Percentiles rank a stretch among this genome's conserved stretches.
These are phyloP conservation scores for Thraustochytrium aureum DNA, from an alignment of 352 stramenopile species.

Conservation along the genomic window DNA sequence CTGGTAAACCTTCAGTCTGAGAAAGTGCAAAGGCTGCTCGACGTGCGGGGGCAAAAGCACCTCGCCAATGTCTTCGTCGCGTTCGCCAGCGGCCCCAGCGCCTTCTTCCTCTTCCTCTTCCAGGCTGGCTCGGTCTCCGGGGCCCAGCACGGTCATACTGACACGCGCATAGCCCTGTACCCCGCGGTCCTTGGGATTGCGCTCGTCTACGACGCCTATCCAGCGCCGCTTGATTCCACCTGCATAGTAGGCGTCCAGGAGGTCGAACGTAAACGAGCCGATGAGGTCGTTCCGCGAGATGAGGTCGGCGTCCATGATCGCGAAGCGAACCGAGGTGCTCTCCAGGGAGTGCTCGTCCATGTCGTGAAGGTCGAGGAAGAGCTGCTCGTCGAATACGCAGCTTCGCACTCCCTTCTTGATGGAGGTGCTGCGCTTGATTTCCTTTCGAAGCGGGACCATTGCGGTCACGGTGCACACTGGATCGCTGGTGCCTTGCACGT, in stretches of 20 bases:
- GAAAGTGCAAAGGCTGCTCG: slow-evolving; percentile 71
- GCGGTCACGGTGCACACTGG: slow-evolving; percentile 77
- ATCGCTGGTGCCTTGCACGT: slow-evolving; percentile 79
- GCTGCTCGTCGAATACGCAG: slow-evolving; percentile 81
- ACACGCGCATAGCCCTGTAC: slow-evolving; percentile 85
- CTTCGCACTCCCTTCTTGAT: slow-evolving; percentile 67
- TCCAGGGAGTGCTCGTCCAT: slow-evolving; percentile 76
- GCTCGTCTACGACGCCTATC: slow-evolving; percentile 79
- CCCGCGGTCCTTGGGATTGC: slow-evolving; percentile 72
- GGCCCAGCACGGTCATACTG: slow-evolving; percentile 78
- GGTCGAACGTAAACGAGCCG: slow-evolving; percentile 75
- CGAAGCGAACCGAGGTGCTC: slow-evolving; percentile 73
- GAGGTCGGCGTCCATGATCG: slow-evolving; percentile 78
- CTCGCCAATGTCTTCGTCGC: slow-evolving; percentile 56
- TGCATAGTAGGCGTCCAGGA: slow-evolving; percentile 73
- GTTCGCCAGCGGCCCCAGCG: slow-evolving; percentile 25
- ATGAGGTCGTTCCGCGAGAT: slow-evolving; percentile 81
- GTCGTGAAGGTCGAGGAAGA: slow-evolving; percentile 80
- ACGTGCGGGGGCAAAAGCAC: slow-evolving; percentile 72
- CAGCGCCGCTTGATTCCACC: slow-evolving; percentile 79
- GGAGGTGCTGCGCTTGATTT: slow-evolving; percentile 68
- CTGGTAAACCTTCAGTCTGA: slow-evolving; percentile 72
- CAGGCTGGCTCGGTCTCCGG: slow-evolving; percentile 54
- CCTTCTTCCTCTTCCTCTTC: slow-evolving; percentile 36
- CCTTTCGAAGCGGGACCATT: slow-evolving; percentile 75